These are phyloP conservation scores for Neospermospora avenae DNA, from an alignment of 2,329 filamentous ascomycete species.

Conservation along the genomic window DNA sequence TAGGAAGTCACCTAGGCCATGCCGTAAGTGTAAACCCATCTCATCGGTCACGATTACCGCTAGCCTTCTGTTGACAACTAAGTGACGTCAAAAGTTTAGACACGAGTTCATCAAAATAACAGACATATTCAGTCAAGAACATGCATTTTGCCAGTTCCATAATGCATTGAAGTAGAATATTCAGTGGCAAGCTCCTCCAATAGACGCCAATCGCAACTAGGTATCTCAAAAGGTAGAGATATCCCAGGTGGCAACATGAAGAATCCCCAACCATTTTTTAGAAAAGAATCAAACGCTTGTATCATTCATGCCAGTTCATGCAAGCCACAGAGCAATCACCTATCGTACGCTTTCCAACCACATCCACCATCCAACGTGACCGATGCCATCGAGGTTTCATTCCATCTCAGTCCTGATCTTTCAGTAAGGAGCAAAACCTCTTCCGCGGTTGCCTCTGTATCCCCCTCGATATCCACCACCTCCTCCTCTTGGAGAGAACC, in stretches of 20 bases:
- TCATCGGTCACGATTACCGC: not conserved
- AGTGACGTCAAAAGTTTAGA: too few relatives aligned
- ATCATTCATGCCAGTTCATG: not conserved
- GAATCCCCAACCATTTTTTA: not conserved
- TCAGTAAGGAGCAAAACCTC: conserved; percentile 63
- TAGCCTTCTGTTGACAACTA: too few relatives aligned
- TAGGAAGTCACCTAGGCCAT: too few relatives aligned
- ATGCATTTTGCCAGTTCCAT: not conserved
- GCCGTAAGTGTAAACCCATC: too few relatives aligned
- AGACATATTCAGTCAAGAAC: not conserved
- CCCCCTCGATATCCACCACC: conserved; percentile 56
- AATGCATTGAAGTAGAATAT: not conserved
- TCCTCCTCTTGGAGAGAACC: conserved; percentile 33
- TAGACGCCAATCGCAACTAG: conserved; percentile 3
- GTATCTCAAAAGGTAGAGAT: conserved; percentile 2
- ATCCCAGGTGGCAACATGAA: not conserved
- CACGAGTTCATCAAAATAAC: too few relatives aligned
- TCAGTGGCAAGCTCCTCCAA: not conserved
- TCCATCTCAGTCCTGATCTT: not conserved
- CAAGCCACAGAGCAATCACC: not conserved
- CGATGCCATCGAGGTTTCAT: not conserved
- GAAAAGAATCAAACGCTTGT: not conserved
- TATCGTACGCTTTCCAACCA: conserved; percentile 25
- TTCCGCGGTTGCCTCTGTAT: conserved; percentile 57
- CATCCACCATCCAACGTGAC: not conserved